Evolutionary conservation across 2,329 filamentous ascomycete species (phyloP).

Genomic region (Mycosphaerella arachidis): DNA sequence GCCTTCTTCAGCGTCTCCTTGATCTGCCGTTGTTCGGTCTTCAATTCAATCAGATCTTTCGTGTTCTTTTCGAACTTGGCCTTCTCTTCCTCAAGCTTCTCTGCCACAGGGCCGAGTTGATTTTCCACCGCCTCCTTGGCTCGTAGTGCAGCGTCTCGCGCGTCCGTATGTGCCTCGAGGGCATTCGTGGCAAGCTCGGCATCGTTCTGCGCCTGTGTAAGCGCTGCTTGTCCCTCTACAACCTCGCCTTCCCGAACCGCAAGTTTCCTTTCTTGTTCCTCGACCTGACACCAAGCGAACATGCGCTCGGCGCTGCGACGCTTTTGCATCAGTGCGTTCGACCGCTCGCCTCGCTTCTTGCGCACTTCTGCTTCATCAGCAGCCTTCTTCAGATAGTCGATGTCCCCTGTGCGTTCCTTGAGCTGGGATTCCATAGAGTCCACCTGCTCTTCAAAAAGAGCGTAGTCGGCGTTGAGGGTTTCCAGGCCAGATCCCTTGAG

Average conservation of each 20-base stretch:
- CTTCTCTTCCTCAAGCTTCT: constrained; percentile 48
- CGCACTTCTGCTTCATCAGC: constrained; percentile 60
- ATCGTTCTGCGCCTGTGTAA: constrained; percentile 39
- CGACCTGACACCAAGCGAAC: constrained; percentile 83
- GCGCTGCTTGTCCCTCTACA: constrained; percentile 40
- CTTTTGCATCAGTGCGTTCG: constrained; percentile 58
- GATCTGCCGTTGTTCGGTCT: constrained; percentile 62
- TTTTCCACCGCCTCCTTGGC: constrained; percentile 32
- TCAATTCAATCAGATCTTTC: constrained; percentile 20
- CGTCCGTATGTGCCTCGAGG: constrained; percentile 43
- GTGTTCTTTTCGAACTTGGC: constrained; percentile 44
- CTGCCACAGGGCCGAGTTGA: constrained; percentile 42
- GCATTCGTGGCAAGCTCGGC: constrained; percentile 43
- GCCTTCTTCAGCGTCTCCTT: constrained; percentile 53
- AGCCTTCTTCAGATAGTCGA: constrained; percentile 56
- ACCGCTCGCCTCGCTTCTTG: constrained; percentile 61
- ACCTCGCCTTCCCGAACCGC: constrained; percentile 30
- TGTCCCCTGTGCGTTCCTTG: constrained; percentile 56
- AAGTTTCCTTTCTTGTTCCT: constrained; percentile 59
- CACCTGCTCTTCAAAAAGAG: constrained; percentile 71
- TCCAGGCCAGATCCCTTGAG: constrained; percentile 91
- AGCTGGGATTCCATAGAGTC: constrained; percentile 67
- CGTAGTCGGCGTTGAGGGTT: constrained; percentile 86
- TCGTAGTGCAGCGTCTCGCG: constrained; percentile 35
- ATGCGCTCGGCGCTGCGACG: constrained; percentile 59